phyloP scores from a whole-genome alignment of 2,329 filamentous ascomycete species.

The Alternaria triticimaculans region DNA sequence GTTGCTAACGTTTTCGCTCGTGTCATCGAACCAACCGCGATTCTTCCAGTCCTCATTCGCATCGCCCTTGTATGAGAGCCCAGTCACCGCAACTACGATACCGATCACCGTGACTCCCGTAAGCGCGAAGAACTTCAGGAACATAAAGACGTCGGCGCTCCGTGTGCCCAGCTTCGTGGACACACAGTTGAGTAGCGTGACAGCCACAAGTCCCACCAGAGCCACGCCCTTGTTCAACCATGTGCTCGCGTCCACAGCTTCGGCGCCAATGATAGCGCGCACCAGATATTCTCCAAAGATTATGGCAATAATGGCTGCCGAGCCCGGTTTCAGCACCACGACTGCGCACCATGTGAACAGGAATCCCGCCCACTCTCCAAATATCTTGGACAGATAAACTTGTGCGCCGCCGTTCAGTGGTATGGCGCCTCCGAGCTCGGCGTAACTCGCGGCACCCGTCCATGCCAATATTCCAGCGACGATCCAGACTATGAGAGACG shows the following conservation, averaged over 20 bases:
- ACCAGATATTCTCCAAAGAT: slow-evolving; percentile 99
- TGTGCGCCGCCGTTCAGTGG: slow-evolving; percentile 94
- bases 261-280: slow-evolving; percentile 82
- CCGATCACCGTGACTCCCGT: slow-evolving; percentile 86
- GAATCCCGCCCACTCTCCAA: slow-evolving; percentile 91
- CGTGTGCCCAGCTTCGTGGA: slow-evolving; percentile 88
- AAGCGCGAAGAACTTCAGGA: slow-evolving; percentile 92
- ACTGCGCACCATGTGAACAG: slow-evolving; percentile 97
- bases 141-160: slow-evolving; percentile 92
- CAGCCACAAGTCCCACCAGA: slow-evolving; percentile 73
- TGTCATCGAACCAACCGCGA: slow-evolving; percentile 86
- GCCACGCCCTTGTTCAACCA: slow-evolving; percentile 94
- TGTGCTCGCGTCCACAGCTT: slow-evolving; percentile 77
- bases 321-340: slow-evolving; percentile 90
- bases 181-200: slow-evolving; percentile 87
- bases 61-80: slow-evolving; percentile 76
- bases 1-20: slow-evolving; percentile 76
- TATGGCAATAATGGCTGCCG: slow-evolving; percentile 92
- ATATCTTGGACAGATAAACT: slow-evolving; percentile 94
- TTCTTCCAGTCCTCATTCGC: slow-evolving; percentile 87
- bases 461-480: slow-evolving; percentile 92
- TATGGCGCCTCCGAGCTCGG: slow-evolving; percentile 93
- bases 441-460: slow-evolving; percentile 95
- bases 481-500: slow-evolving; percentile 87
- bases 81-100: slow-evolving; percentile 86